These are phyloP conservation scores for Mangifera indica DNA, from an alignment of 345 rosid species.

Conservation along the genomic window DNA sequence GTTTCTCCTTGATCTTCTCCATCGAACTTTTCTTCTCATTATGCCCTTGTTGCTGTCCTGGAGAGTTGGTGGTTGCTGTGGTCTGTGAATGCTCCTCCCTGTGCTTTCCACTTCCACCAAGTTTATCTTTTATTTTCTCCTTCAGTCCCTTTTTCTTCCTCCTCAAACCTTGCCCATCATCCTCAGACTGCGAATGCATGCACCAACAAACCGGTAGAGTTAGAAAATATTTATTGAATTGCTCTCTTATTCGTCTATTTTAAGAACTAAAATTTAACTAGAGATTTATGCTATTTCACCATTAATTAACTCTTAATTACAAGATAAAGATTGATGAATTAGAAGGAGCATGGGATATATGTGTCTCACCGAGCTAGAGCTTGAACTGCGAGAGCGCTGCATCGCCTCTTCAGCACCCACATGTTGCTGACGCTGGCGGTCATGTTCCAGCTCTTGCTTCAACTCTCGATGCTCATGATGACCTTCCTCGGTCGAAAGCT, in stretches of 20 bases:
- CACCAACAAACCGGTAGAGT: neutral
- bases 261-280: too few relatives aligned
- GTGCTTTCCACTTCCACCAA: conserved; percentile 37
- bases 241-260: too few relatives aligned
- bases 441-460: neutral
- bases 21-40: conserved; percentile 68
- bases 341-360: too few relatives aligned
- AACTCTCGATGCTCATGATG: neutral
- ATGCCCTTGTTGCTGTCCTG: conserved; percentile 28
- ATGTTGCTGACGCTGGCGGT: neutral
- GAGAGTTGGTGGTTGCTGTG: conserved; percentile 11
- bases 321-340: too few relatives aligned
- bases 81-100: conserved; percentile 41
- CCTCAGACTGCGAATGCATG: conserved; percentile 42
- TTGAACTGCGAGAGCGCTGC: conserved; percentile 41
- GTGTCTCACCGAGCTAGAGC: conserved; percentile 53
- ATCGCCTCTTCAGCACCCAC: conserved; percentile 24
- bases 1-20: conserved; percentile 78
- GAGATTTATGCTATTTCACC: neutral
- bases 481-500: neutral
- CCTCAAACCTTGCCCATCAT: conserved; percentile 77
- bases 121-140: conserved; percentile 71
- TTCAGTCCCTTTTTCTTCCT: conserved; percentile 77
- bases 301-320: neutral
- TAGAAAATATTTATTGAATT: too few relatives aligned